Conservation (phyloP, 306 rosid genomes). For the Potentilla sterilis region DNA sequence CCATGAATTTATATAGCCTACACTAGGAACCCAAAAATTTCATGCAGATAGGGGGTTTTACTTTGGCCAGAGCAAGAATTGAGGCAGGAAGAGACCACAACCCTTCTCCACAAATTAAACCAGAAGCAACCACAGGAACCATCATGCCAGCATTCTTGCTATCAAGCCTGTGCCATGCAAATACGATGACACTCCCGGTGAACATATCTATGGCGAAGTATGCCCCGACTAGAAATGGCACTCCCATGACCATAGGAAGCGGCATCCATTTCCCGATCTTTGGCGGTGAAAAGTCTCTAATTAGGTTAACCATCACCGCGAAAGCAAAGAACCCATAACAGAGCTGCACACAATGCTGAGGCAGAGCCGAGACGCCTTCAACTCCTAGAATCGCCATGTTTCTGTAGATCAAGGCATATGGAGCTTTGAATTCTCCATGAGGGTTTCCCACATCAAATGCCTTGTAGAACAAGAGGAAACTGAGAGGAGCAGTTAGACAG, state of each 20-base stretch:
- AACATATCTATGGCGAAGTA: conserved; percentile 90
- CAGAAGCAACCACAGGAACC: conserved; percentile 90
- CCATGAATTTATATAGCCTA: background rate
- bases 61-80: conserved; percentile 77
- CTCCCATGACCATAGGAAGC: conserved; percentile 90
- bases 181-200: conserved; percentile 62
- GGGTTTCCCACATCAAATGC: conserved; percentile 75
- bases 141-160: conserved; percentile 51
- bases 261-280: conserved; percentile 89
- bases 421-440: conserved; percentile 83
- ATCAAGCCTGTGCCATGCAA: conserved; percentile 55
- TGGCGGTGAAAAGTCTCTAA: conserved; percentile 47
- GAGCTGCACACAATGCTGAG: conserved; percentile 76
- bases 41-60: conserved; percentile 92
- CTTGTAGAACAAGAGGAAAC: conserved; percentile 77
- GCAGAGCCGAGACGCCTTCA: conserved; percentile 72
- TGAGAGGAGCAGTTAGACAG: conserved; percentile 67
- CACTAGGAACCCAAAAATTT: conserved; percentile 61
- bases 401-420: conserved; percentile 67
- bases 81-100: conserved; percentile 92
- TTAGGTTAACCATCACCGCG: conserved; percentile 33
- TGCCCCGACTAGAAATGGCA: conserved; percentile 87
- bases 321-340: conserved; percentile 50
- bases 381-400: conserved; percentile 59
- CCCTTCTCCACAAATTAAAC: conserved; percentile 94